phyloP scores from a whole-genome alignment of 441 rosid genomes.

The Dalechampia spathulata region DNA sequence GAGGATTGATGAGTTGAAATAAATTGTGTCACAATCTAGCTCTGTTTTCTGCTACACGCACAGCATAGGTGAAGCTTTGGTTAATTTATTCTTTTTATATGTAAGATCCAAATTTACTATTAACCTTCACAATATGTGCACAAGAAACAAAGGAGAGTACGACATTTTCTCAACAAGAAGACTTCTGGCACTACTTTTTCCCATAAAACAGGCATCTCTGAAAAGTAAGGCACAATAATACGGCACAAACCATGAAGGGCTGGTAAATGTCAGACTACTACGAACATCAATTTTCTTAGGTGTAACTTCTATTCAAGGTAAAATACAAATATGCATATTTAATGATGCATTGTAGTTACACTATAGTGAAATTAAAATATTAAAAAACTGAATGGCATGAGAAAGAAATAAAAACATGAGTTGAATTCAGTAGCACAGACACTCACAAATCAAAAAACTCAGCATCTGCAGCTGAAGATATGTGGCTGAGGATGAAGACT shows the following conservation, averaged over 20 bases:
- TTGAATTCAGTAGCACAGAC: slow-evolving; percentile 12
- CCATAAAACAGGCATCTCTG: neutral
- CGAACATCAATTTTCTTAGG: neutral
- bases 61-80: neutral
- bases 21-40: neutral
- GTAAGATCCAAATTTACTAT: too few species aligned
- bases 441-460: slow-evolving; percentile 95
- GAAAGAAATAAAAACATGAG: neutral
- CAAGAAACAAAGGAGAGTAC: neutral
- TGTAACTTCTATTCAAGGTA: neutral
- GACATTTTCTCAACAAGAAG: neutral
- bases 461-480: slow-evolving; percentile 77
- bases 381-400: neutral
- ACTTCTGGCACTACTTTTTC: neutral
- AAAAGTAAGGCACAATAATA: neutral
- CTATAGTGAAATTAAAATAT: neutral
- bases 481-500: slow-evolving; percentile 75
- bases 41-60: neutral
- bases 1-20: neutral
- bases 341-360: neutral
- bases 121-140: neutral
- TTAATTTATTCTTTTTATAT: too few species aligned
- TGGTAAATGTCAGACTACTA: neutral
- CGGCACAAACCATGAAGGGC: neutral
- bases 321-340: neutral